Conservation (phyloP, 1,284 basidiomycete species). For the Gomphus sp. region DNA sequence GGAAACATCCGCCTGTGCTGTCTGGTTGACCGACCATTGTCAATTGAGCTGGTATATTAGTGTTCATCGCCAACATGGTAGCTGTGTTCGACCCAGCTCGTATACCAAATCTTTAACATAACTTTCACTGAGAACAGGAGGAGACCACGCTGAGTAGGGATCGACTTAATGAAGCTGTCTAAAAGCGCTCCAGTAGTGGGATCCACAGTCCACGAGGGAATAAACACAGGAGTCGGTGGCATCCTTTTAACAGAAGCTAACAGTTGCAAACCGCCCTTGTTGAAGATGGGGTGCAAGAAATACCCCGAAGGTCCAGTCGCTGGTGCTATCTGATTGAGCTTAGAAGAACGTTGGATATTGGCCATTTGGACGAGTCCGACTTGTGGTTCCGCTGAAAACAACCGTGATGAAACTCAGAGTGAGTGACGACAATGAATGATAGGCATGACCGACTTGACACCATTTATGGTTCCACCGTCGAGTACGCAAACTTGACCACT, state of each 20-base stretch:
- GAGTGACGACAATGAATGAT: neutral
- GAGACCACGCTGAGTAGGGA: constrained; percentile 18
- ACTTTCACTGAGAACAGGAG: constrained; percentile 20
- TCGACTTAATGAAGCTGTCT: constrained; percentile 16
- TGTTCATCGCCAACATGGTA: constrained; percentile 35
- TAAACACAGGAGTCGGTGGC: constrained; percentile 34
- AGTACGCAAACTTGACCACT: constrained; percentile 28
- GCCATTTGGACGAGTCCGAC: constrained; percentile 28
- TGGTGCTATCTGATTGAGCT: constrained; percentile 36
- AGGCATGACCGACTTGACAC: constrained; percentile 30
- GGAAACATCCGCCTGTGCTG: constrained; percentile 37
- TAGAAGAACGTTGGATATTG: constrained; percentile 32
- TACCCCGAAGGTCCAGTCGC: constrained; percentile 29
- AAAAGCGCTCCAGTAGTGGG: constrained; percentile 22
- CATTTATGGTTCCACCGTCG: constrained; percentile 38
- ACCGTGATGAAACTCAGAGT: constrained; percentile 16
- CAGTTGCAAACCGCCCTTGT: constrained; percentile 32
- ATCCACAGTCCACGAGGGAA: constrained; percentile 37
- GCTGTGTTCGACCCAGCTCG: constrained; percentile 36
- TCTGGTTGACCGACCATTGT: constrained; percentile 32
- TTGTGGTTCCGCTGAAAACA: constrained; percentile 35
- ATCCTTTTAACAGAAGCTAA: constrained; percentile 39
- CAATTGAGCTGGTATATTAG: constrained; percentile 29
- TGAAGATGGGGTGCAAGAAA: constrained; percentile 35
- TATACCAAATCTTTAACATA: no score